Percentiles rank a stretch among this genome's conserved stretches.
These are phyloP conservation scores for Baeospora myosura DNA, from an alignment of 1,284 basidiomycete species.

Conservation along the genomic window DNA sequence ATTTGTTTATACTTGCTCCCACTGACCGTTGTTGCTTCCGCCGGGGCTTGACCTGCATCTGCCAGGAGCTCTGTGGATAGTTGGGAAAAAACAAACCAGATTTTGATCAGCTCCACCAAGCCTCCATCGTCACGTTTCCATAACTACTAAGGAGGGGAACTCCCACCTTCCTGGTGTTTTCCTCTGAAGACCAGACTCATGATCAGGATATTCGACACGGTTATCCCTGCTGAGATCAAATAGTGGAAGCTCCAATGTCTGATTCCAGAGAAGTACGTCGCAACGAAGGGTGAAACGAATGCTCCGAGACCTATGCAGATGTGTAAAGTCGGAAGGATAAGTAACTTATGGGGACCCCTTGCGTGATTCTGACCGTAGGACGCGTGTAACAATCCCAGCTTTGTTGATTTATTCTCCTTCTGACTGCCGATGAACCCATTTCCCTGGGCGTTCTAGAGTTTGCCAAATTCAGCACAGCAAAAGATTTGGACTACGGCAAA, in stretches of 20 bases:
- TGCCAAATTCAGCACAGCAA: too few species aligned
- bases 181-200: constrained; percentile 46
- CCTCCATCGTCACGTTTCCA: too few species aligned
- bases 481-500: too few species aligned
- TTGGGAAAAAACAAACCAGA: neutral
- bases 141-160: too few species aligned
- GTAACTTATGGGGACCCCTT: neutral
- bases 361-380: constrained; percentile 8
- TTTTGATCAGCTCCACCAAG: too few species aligned
- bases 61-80: constrained; percentile 15
- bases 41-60: constrained; percentile 24
- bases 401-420: constrained; percentile 6
- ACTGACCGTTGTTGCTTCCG: constrained; percentile 20
- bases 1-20: constrained; percentile 44
- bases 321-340: neutral
- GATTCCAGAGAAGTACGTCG: constrained; percentile 54
- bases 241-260: constrained; percentile 59
- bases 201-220: constrained; percentile 35
- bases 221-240: constrained; percentile 50
- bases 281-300: constrained; percentile 49
- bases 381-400: constrained; percentile 13
- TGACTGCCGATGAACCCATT: constrained; percentile 11
- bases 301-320: constrained; percentile 49
- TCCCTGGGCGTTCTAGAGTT: constrained; percentile 12
- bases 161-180: constrained; percentile 45